Conservation (phyloP, 768 basidiomycete species). For the Pleurotus pulmonarius region DNA sequence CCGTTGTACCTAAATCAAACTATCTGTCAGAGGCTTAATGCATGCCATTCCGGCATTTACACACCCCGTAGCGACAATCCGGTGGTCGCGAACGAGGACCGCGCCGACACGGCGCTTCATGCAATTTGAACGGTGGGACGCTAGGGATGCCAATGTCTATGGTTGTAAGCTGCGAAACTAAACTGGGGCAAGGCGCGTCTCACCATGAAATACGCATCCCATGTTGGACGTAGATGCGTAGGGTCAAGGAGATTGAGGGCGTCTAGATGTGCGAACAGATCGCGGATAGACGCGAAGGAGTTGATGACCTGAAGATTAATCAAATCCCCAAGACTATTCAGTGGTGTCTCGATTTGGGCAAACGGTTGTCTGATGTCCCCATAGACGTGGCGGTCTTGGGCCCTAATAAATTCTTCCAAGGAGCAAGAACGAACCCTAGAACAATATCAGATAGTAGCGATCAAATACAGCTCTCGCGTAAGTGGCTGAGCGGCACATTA, state of each 20-base stretch:
- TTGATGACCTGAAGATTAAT: conserved; percentile 64
- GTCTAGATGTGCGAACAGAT: conserved; percentile 63
- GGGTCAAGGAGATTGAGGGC: conserved; percentile 63
- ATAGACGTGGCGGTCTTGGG: conserved; percentile 68
- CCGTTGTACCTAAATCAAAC: conserved; percentile 79
- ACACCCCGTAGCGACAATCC: conserved; percentile 78
- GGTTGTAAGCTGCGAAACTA: background rate
- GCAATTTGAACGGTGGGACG: conserved; percentile 88
- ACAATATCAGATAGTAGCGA: background rate
- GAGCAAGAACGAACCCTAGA: conserved; percentile 20
- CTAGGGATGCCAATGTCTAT: conserved; percentile 85
- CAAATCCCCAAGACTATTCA: conserved; percentile 39
- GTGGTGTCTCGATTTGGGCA: conserved; percentile 16
- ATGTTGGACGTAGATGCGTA: conserved; percentile 79
- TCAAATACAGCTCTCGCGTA: background rate
- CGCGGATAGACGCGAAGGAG: conserved; percentile 48
- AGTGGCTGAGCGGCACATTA: background rate
- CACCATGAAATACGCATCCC: conserved; percentile 99
- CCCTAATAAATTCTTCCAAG: conserved; percentile 70
- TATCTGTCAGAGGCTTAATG: conserved; percentile 4
- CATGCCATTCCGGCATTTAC: conserved; percentile 10
- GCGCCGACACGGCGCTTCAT: conserved; percentile 98
- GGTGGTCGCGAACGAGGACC: conserved; percentile 81
- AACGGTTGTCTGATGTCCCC: conserved; percentile 27
- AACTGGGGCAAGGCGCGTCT: conserved; percentile 13